phyloP scores from a whole-genome alignment of 176 grass and related monocot genomes.

The Carex myosuroides region DNA sequence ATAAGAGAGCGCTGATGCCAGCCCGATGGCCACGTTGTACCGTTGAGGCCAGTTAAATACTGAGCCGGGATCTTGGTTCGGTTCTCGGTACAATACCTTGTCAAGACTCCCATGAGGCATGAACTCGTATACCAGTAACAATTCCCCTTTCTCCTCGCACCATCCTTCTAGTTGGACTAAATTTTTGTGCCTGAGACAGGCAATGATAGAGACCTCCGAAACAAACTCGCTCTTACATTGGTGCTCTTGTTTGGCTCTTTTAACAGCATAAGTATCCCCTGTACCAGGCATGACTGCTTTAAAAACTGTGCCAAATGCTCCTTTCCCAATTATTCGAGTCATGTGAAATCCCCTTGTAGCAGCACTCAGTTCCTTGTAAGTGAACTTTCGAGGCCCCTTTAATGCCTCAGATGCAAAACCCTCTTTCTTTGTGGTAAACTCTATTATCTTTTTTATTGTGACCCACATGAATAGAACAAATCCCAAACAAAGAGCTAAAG shows the following conservation, averaged over 20 bases:
- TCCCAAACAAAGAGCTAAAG: conserved; percentile 33
- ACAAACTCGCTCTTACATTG: conserved; percentile 78
- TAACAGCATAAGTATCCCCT: conserved; percentile 38
- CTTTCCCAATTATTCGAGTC: conserved; percentile 59
- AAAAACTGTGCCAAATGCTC: conserved; percentile 84
- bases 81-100: conserved; percentile 58
- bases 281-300: conserved; percentile 42
- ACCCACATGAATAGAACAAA: conserved; percentile 60
- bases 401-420: conserved; percentile 35
- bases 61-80: conserved; percentile 14
- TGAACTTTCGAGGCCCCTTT: conserved; percentile 80
- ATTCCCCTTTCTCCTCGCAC: conserved; percentile 68
- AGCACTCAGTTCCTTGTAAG: conserved; percentile 60
- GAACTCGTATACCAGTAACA: conserved; percentile 85
- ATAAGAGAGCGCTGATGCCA: conserved; percentile 73
- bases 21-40: conserved; percentile 48
- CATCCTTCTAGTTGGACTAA: conserved; percentile 76
- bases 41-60: conserved; percentile 53
- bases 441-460: conserved; percentile 36
- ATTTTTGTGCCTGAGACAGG: conserved; percentile 84
- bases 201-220: conserved; percentile 70
- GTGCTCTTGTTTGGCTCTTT: conserved; percentile 75
- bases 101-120: conserved; percentile 92
- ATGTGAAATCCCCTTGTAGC: conserved; percentile 74
- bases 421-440: conserved; percentile 28